Evolutionary conservation across 106 monocot genomes (phyloP), one percentile per base, ranked within the genome.

Genomic region (Dactylorhiza incarnata): DNA sequence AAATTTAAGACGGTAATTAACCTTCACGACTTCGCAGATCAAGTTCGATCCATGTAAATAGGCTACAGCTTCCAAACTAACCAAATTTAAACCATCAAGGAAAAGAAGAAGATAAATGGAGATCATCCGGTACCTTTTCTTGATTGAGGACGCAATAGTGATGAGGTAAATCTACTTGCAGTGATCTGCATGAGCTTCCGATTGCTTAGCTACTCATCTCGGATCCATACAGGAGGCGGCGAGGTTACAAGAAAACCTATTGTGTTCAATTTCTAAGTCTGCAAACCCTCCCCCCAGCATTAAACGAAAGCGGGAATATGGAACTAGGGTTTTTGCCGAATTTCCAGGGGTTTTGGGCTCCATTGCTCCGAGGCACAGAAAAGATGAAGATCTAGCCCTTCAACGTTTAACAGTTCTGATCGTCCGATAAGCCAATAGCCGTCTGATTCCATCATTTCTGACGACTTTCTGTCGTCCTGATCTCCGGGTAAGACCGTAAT

Each of bases 131-230:
- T 72, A 72, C 72, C 48, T 22, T 72, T 72, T 72, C 13, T 48
- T 19, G 19, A 72, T 10, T n/a, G n/a, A 43, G 29, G 65, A 65
- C 43, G 12, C 17, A n/a, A 46, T n/a, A 48, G 49, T 72, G 15
- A 48, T 9, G 48, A 10, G 23, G 72, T 23, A 72, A 72, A 49
- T 43, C 72, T 72, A 23, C 22, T 72, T 72, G 72, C 72, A 72
- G 49, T 23, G 72, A 72, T 20, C 72, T 72, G 72, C 72, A 72
- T 72, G 72, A 22, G 72, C 48, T 22, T 72, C 72, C 20, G 49
- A 72, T 23, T 49, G 47, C 48, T 72, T 22, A 72, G 72, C 48
- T 16, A 20, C 12, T 72, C 72, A 49, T 72, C 49, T 72, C 19
- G 11, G 49, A 48, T 43, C 48, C 48, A 16, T 69, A 10, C 9